Base-by-base conservation (phyloP, 805 yeast genomes). In the Millerozyma miso region DNA sequence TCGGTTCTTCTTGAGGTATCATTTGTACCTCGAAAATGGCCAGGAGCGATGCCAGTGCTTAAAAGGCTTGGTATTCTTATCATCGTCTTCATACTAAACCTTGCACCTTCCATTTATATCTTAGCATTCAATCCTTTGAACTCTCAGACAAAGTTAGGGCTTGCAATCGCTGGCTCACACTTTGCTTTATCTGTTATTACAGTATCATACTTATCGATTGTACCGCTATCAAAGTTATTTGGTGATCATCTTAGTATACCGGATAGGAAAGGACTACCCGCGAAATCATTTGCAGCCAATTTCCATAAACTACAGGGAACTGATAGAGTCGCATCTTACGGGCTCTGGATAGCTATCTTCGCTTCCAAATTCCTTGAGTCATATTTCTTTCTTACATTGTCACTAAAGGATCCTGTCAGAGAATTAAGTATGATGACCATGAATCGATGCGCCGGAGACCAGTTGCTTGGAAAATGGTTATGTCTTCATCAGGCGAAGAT, bases 11-110 rank as follows among this genome's bases (percentile, higher is more conserved):
- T 77, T 26, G 95, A 87, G 58, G 65, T 69, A 35, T 39, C 65
- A 0, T 85, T 81, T 59, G 83, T 86, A 20, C 93, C 95, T 4
- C 66, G 93, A 47, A 65, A 67, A 34, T 85, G 84, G 81, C 77
- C 85, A 0, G 95, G 93, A 0, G 80, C 88, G 4, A 80, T 74
- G 43, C 80, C 85, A 1, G 56, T 85, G 3, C 43, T 70, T 1
- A 65, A 65, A 42, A 71, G 88, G 45, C 47, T 82, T 19, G 4
- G 67, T 0, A 51, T 77, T 2, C 59, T 81, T 8, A 1, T 70
- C 0, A 12, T 71, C 0, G 54, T 80, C 13, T 65, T 84, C 3
- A 10, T 70, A 0, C 18, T 77, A 3, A 77, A 76, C 47, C 50
- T 73, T 3, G 55, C 64, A 0, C 93, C 95, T 0, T 57, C 74